Evolutionary conservation across 495 filamentous ascomycete genomes (phyloP).

Genomic region (Xeromyces bisporus): DNA sequence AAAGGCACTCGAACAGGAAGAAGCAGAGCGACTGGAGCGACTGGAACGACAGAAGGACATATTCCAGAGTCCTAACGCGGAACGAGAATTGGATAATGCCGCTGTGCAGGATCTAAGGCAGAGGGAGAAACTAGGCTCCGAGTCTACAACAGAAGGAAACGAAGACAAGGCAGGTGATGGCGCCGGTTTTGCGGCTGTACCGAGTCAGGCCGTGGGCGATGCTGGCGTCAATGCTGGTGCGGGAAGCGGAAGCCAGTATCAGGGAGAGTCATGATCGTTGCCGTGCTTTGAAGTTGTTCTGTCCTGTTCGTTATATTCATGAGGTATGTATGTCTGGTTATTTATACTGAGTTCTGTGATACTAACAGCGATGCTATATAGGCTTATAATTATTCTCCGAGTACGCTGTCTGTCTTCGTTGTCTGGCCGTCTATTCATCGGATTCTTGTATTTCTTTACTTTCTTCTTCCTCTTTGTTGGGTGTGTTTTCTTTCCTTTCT

Average conservation of each 20-base stretch:
- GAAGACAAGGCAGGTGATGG: neutral
- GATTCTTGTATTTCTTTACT: neutral
- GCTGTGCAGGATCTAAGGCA: slow-evolving; percentile 50
- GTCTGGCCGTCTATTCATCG: neutral
- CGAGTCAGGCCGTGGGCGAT: too few relatives aligned
- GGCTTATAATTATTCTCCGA: too few relatives aligned
- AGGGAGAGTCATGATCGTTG: too few relatives aligned
- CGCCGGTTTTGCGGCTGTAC: too few relatives aligned
- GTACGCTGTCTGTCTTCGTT: neutral
- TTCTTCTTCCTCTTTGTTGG: neutral
- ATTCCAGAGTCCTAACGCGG: slow-evolving; percentile 47
- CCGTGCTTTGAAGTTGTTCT: too few relatives aligned
- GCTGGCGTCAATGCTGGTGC: too few relatives aligned
- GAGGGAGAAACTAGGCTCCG: slow-evolving; percentile 24
- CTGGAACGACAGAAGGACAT: slow-evolving; percentile 51
- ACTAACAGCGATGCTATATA: too few relatives aligned
- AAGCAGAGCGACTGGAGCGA: slow-evolving; percentile 47
- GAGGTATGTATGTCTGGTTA: too few relatives aligned
- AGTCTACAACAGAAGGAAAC: neutral
- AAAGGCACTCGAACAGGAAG: slow-evolving; percentile 52
- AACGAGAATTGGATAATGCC: slow-evolving; percentile 75
- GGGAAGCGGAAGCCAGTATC: too few relatives aligned
- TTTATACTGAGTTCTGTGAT: too few relatives aligned
- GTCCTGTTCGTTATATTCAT: too few relatives aligned
- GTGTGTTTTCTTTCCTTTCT: too few relatives aligned